phyloP scores from a whole-genome alignment of 768 basidiomycete species.

The Pulveroboletus sp. region DNA sequence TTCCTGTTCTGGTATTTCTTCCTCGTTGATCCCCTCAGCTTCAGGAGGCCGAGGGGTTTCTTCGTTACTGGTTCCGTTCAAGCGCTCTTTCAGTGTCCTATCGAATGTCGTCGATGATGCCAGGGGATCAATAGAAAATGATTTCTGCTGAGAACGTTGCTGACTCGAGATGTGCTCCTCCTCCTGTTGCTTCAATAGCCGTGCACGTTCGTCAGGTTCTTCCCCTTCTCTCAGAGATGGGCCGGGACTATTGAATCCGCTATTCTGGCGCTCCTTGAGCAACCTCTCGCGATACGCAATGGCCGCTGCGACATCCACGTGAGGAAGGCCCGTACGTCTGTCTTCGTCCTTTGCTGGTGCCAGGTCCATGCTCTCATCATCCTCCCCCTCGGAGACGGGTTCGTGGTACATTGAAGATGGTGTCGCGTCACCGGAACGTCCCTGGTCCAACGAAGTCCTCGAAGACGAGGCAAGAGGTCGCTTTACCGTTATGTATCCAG shows the following conservation, averaged over 20 bases:
- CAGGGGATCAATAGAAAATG: slow-evolving; percentile 80
- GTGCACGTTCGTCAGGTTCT: slow-evolving; percentile 33
- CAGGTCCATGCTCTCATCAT: slow-evolving; percentile 69
- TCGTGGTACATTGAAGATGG: slow-evolving; percentile 61
- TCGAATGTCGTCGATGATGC: slow-evolving; percentile 80
- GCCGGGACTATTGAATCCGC: slow-evolving; percentile 4
- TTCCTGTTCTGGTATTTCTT: slow-evolving; percentile 40
- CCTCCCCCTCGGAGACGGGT: slow-evolving; percentile 93
- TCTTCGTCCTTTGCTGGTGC: slow-evolving; percentile 77
- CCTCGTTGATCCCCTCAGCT: slow-evolving; percentile 35
- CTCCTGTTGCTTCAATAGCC: slow-evolving; percentile 32
- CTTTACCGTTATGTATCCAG: slow-evolving; percentile 70
- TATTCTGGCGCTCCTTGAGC: slow-evolving; percentile 45
- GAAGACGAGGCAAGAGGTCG: slow-evolving; percentile 56
- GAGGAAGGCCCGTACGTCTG: slow-evolving; percentile 70
- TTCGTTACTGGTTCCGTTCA: slow-evolving; percentile 36
- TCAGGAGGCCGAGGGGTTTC: slow-evolving; percentile 21
- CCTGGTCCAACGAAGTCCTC: slow-evolving; percentile 41
- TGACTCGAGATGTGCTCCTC: slow-evolving; percentile 19
- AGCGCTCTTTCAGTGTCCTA: slow-evolving; percentile 68
- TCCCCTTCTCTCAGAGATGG: slow-evolving; percentile 19
- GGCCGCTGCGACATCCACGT: slow-evolving; percentile 74
- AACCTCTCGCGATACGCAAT: slow-evolving; percentile 81
- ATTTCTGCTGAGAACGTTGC: slow-evolving; percentile 19
- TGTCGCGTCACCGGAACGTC: slow-evolving; percentile 42